Conservation (phyloP, 2,329 filamentous ascomycete genomes). For the Dothistroma pini region DNA sequence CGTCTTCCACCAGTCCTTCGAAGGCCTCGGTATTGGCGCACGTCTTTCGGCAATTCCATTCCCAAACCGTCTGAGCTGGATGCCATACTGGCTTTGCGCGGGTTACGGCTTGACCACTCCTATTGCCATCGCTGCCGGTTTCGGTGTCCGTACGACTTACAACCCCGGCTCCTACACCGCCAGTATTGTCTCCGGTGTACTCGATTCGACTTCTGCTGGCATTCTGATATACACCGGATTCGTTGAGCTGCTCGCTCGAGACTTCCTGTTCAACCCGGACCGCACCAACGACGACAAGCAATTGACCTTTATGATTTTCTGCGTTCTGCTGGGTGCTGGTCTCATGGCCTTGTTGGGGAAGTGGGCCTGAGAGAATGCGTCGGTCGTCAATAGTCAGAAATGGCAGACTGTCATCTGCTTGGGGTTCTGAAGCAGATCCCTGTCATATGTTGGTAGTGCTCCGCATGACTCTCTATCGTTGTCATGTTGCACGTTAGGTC, state of each 20-base stretch:
- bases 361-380: constrained; percentile 59
- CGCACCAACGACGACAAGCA: constrained; percentile 88
- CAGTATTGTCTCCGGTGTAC: constrained; percentile 78
- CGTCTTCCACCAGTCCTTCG: constrained; percentile 90
- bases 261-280: constrained; percentile 65
- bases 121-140: constrained; percentile 75
- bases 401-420: no score
- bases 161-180: constrained; percentile 59
- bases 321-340: constrained; percentile 68
- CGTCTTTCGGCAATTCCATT: constrained; percentile 75
- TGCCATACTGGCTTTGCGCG: constrained; percentile 69
- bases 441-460: no score
- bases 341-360: constrained; percentile 81
- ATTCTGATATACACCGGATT: constrained; percentile 61
- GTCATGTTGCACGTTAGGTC: no score
- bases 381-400: no score
- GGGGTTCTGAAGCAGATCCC: no score
- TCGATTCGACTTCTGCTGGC: constrained; percentile 83
- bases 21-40: constrained; percentile 84
- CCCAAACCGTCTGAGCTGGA: constrained; percentile 65
- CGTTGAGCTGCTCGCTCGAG: constrained; percentile 47
- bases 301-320: constrained; percentile 86
- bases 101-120: constrained; percentile 78
- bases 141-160: constrained; percentile 67
- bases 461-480: no score